Base-by-base conservation (phyloP, 2,329 filamentous ascomycete species). In the Fonsecaea pedrosoi region DNA sequence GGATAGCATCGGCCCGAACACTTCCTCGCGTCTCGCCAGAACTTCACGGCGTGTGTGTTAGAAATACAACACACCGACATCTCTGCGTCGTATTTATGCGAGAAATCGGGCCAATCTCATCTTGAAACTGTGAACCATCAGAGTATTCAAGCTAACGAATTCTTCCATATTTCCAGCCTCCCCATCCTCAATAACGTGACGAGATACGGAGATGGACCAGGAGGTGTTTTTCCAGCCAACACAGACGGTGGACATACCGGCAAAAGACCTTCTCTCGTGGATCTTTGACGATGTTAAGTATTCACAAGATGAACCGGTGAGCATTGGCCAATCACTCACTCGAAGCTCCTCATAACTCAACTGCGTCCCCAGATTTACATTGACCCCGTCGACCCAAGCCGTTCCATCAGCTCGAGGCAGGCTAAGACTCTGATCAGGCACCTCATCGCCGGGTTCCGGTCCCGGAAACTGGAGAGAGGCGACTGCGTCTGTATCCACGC, bases 401-500 rank as follows among this genome's bases (percentile, higher is more conserved):
- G 65, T 32, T 58, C 54, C 40, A 21, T 63, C 30, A 63, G 58
- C 30, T 37, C 45, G 34, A 32, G 42, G 12, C 65, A 67, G 38
- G 65, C 65, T 18, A 50, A 40, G 18, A 42, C n/a, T 9, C 71
- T 82, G 6, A 76, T 86, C 37, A 78, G 82, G 15, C 80, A 82
- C 67, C 74, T 87, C 15, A 81, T 82, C 56, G 84, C 83, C 9
- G 86, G 85, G 0, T 78, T 87, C 57, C 59, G 40, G 10, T 32
- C 40, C 4, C 30, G 37, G 65, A 53, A 50, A n/a, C 42, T 67
- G 12, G 54, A 81, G 61, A 74, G 76, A 35, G 84, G 84, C 40
- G 84, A 87, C 66, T 84, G 82, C 67, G 81, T 87, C 5, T 82
- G 82, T 54, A 79, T 87, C 45, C 83, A 87, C 69, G 84, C 83